Evolutionary conservation across 495 filamentous ascomycete genomes (phyloP), one percentile per base, ranked within the genome.

Genomic region (Cercophora scortea): DNA sequence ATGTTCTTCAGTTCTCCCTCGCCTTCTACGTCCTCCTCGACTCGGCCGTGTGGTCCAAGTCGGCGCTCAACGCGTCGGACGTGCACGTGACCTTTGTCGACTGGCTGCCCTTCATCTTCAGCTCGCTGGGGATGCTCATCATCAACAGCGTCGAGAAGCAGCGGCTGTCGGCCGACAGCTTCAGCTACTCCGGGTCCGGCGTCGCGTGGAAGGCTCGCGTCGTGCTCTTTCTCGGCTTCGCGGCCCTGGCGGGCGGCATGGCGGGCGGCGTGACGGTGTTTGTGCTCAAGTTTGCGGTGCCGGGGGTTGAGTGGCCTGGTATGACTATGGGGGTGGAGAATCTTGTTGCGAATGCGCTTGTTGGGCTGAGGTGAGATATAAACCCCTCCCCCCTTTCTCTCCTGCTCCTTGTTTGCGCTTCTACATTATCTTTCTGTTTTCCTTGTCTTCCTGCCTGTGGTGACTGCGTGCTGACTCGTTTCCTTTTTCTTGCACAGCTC

Each of bases 121-220:
- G 82, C 43, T 79, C 83, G 46, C 79, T 97, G 17, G 94, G 94
- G 44, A 97, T 97, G 94, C 85, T 97, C 8, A 90, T 97, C 58
- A 97, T 99, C 81, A 99, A 97, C 77, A 88, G 83, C 51, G 95
- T 99, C 59, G 94, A 99, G 67, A 97, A 97, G 76, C 79, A 84
- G 11, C 78, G 90, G 16, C 73, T 99, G 60, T 85, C 83, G 52
- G 86, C 86, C 42, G 93, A 97, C 68, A 86, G 77, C 59, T 97
- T 88, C 70, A 85, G 80, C 59, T 96, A 98, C 66, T 84, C 79
- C 33, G 91, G 94, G 0, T 80, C 74, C 35, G 88, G 89, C 1
- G 91, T 96, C 38, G 89, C 92, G 11, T 96, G 93, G 93, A 96
- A 96, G 74, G 94, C 94, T 42, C 78, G 88, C 52, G 83, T 97